Evolutionary conservation across 2,329 filamentous ascomycete species (phyloP), one percentile per base, ranked within the genome.

Genomic region (Monosporascus sp.): DNA sequence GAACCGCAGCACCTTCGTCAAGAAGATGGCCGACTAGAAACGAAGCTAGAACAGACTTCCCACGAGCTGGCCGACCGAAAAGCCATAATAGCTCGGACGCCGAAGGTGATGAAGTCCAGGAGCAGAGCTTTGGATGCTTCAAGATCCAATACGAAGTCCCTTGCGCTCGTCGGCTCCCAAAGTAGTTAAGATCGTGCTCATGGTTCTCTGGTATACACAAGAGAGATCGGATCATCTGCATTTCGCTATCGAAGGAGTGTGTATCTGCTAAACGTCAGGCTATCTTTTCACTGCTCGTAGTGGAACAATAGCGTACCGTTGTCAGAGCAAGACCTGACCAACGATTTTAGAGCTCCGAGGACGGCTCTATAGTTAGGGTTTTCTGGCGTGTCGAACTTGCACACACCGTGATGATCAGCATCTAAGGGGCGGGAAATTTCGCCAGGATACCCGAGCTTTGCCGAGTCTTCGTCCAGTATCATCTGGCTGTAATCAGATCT

Each of bases 131-230:
- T 20, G 50, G 18, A 9, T 57, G 39, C 2, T 52, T 39, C 3
- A 59, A 45, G 11, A 59, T 44, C 51, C 52, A 57, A 18, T 53
- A 44, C 31, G 51, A 59, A 1, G 57, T 59, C 15, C 47, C 37
- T n/a, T 52, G 39, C 4, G 50, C 47, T 8, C 50, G 50, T 14
- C 53, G 50, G 43, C 50, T 18, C 9, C 22, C 27, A 17, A 55
- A 55, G 35, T 31, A 37, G 18, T 27, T 25, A 22, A 55, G 41
- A n/a, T 55, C 53, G 35, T 49, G 46, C 15, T 55, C 53, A 2
- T 9, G 22, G 20, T 47, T 31, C 24, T 41, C 39, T 20, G 50
- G 18, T 8, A 52, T 43, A 3, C 14, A 25, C 14, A 55, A 37
- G 8, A 51, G 22, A 5, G 27, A 17, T 31, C 45, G 20, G 24